phyloP scores from a whole-genome alignment of 495 filamentous ascomycete genomes.

The Penicillium taxi region DNA sequence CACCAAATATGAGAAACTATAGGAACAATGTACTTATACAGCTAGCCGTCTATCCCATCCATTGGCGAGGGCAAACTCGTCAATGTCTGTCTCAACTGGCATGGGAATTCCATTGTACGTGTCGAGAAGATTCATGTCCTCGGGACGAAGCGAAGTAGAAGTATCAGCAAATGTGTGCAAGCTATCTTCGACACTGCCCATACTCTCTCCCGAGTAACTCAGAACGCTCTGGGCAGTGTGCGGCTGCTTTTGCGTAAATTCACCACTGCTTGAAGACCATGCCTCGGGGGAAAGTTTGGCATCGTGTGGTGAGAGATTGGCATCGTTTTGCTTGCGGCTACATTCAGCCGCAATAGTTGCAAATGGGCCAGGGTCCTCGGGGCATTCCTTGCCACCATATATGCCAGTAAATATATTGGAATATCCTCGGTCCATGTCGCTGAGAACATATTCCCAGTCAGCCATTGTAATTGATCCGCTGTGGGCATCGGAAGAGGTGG shows the following conservation, averaged over 20 bases:
- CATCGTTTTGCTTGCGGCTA: constrained; percentile 21
- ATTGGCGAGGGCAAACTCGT: constrained; percentile 26
- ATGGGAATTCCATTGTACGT: constrained; percentile 45
- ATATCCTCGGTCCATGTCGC: constrained; percentile 67
- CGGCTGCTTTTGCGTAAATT: constrained; percentile 27
- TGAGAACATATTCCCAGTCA: constrained; percentile 74
- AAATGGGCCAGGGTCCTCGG: constrained; percentile 38
- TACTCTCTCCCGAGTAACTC: constrained; percentile 70
- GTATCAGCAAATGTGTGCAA: constrained; percentile 15
- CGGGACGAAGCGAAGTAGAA: constrained; percentile 18
- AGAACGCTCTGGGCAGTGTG: constrained; percentile 57
- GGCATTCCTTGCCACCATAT: constrained; percentile 60
- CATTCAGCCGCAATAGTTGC: constrained; percentile 38
- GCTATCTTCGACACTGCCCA: constrained; percentile 46
- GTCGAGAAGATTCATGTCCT: constrained; percentile 28
- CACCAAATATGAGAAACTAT: not conserved
- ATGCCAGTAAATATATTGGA: constrained; percentile 79
- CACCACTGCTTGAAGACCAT: constrained; percentile 38
- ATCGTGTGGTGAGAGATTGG: constrained; percentile 16
- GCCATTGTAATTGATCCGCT: constrained; percentile 44
- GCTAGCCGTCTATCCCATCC: constrained; percentile 36
- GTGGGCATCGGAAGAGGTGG: constrained; percentile 22
- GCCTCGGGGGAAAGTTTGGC: constrained; percentile 33
- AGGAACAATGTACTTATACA: constrained; percentile 17
- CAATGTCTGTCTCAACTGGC: constrained; percentile 29